These are phyloP conservation scores for Streptanthus diversifolius DNA, from an alignment of 345 rosid genomes.

Conservation along the genomic window DNA sequence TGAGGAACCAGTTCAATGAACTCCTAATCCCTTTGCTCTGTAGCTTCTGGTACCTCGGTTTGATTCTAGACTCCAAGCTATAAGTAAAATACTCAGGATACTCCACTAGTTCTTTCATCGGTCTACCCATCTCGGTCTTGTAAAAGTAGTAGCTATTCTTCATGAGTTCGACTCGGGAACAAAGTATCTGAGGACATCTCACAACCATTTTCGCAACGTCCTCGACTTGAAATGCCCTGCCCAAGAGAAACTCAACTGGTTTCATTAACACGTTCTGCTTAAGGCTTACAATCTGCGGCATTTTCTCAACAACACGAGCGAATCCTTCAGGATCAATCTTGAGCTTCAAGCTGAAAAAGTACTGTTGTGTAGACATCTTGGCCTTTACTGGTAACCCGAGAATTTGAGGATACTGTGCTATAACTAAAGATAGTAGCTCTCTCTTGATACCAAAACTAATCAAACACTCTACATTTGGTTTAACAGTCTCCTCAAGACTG, in stretches of 20 bases:
- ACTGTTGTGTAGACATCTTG: slow-evolving; percentile 81
- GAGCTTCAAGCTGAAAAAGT: slow-evolving; percentile 75
- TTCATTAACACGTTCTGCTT: slow-evolving; percentile 79
- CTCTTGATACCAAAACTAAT: slow-evolving; percentile 71
- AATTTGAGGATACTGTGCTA: slow-evolving; percentile 80
- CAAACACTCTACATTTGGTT: slow-evolving; percentile 78
- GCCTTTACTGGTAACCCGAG: slow-evolving; percentile 83
- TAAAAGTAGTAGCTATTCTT: slow-evolving; percentile 75
- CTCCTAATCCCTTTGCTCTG: slow-evolving; percentile 70
- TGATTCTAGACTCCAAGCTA: slow-evolving; percentile 92
- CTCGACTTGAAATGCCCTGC: slow-evolving; percentile 49
- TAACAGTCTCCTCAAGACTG: slow-evolving; percentile 82
- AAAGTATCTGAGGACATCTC: slow-evolving; percentile 75
- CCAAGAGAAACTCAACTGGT: slow-evolving; percentile 73
- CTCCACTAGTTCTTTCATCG: slow-evolving; percentile 68
- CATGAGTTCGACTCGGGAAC: slow-evolving; percentile 64
- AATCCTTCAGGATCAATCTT: slow-evolving; percentile 86
- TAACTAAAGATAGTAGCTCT: slow-evolving; percentile 52
- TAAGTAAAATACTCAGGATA: slow-evolving; percentile 90
- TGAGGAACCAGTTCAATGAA: slow-evolving; percentile 84
- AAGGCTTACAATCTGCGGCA: slow-evolving; percentile 90
- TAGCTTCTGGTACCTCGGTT: slow-evolving; percentile 72
- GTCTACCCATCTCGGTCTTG: slow-evolving; percentile 88
- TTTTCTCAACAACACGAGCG: slow-evolving; percentile 65
- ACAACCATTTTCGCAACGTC: slow-evolving; percentile 76